phyloP scores from a whole-genome alignment of 2,329 filamentous ascomycete genomes.

The Myriosclerotinia duriaeana region DNA sequence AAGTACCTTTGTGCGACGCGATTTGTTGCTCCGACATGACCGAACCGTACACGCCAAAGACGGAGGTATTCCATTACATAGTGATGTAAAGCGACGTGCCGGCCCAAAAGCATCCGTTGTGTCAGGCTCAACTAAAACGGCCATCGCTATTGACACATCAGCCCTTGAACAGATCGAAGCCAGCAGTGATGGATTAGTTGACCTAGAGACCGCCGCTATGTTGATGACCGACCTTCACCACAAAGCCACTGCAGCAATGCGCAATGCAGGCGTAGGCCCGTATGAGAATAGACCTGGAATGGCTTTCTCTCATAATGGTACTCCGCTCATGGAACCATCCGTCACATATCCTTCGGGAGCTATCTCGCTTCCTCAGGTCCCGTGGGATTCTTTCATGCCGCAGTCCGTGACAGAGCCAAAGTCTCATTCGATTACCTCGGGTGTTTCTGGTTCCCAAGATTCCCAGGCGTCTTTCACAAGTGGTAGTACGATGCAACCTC shows the following conservation, averaged over 20 bases:
- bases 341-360: conserved; percentile 75
- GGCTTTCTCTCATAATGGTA: conserved; percentile 69
- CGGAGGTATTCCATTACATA: conserved; percentile 88
- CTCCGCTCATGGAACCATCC: conserved; percentile 73
- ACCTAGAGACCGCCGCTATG: conserved; percentile 97
- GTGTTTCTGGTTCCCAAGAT: conserved; percentile 67
- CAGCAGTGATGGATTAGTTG: conserved; percentile 85
- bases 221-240: conserved; percentile 97
- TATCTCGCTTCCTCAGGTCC: conserved; percentile 80
- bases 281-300: conserved; percentile 61
- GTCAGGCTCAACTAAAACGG: conserved; percentile 69
- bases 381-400: conserved; percentile 87
- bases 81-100: conserved; percentile 85
- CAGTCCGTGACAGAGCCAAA: conserved; percentile 69
- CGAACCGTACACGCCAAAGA: conserved; percentile 98
- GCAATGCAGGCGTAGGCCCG: conserved; percentile 51
- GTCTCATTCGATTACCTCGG: conserved; percentile 70
- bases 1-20: conserved; percentile 96
- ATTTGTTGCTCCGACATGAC: conserved; percentile 93
- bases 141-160: conserved; percentile 78
- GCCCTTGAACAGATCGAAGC: conserved; percentile 91
- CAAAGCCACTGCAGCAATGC: conserved; percentile 79
- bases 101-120: conserved; percentile 66
- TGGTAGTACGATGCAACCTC: conserved; percentile 56
- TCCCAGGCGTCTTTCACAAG: conserved; percentile 63